phyloP scores from a whole-genome alignment of 352 stramenopile genomes.

The Phytophthora cryptogea region DNA sequence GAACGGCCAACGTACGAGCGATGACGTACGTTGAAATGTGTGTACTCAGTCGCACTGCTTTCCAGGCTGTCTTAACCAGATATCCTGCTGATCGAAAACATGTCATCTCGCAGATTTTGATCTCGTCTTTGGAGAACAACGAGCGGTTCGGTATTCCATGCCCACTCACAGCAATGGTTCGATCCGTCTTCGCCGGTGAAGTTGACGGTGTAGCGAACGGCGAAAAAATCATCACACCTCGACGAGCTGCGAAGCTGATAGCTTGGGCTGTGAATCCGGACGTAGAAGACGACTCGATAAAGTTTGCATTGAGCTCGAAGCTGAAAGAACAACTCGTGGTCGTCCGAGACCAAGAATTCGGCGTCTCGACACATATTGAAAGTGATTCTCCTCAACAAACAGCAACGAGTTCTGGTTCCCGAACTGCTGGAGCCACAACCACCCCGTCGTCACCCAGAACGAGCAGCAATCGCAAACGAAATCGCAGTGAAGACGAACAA shows the following conservation, averaged over 20 bases:
- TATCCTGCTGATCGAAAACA: slow-evolving; percentile 37
- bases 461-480: slow-evolving; percentile 8
- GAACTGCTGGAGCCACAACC: no score
- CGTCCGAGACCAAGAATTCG: slow-evolving; percentile 24
- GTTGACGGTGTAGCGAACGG: slow-evolving; percentile 5
- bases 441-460: slow-evolving; percentile 2
- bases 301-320: slow-evolving; percentile 27
- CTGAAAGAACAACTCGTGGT: slow-evolving; percentile 27
- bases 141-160: slow-evolving; percentile 35
- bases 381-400: neutral
- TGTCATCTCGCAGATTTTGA: slow-evolving; percentile 42
- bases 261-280: slow-evolving; percentile 31
- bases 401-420: neutral
- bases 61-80: slow-evolving; percentile 37
- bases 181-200: slow-evolving; percentile 28
- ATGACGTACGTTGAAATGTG: slow-evolving; percentile 57
- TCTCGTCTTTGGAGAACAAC: slow-evolving; percentile 38
- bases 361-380: slow-evolving; percentile 1
- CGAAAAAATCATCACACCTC: slow-evolving; percentile 26
- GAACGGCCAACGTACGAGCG: slow-evolving; percentile 44
- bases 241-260: slow-evolving; percentile 26
- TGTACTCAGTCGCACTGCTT: slow-evolving; percentile 38
- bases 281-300: slow-evolving; percentile 34
- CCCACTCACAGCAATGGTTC: slow-evolving; percentile 31
- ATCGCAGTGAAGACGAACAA: neutral